Base-by-base conservation (phyloP, 2,329 filamentous ascomycete genomes). In the Pseudopyricularia cyperi region DNA sequence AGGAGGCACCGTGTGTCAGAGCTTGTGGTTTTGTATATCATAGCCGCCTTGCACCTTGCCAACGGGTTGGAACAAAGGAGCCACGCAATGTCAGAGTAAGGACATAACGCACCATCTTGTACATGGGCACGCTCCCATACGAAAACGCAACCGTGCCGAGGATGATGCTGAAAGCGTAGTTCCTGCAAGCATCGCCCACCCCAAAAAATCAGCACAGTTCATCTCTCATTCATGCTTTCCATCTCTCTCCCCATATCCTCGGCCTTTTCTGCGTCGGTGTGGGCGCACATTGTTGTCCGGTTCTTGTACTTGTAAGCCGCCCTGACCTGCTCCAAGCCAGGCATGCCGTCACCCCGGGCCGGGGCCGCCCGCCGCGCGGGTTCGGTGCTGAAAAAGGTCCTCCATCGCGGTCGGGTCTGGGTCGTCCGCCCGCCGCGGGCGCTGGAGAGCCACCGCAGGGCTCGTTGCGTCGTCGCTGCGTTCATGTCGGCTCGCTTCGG, bases 101-200 rank as follows among this genome's bases (percentile, higher is more conserved):
- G n/a, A n/a, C n/a, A n/a, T n/a, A n/a, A 42, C 37, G 37, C 65
- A 87, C 85, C 84, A 89, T 91, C 67, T 91, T 91, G 68, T 94
- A 94, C 65, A 93, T 71, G 2, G 88, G 88, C 48, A 93, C 88
- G 11, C 85, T 89, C 58, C 87, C 87, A 63, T 93, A 93, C 1
- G 86, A 85, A 34, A 93, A 70, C 3, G 86, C 86, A 19, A 89
- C 83, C 5, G 87, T 90, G 52, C 85, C 87, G 51, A 93, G 69
- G 53, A 91, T 89, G 55, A 88, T 72, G 63, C 85, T 89, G 56
- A 90, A 67, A 14, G 82, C 79, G 64, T 91, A 93, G 70, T 54
- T 52, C 55, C 58, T 59, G 28, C 46, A 66, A 82, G 86, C 37
- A 42, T 19, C n/a, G 19, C 35, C 17, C 37, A n/a, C 37, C 3